phyloP scores from a whole-genome alignment of 2,329 filamentous ascomycete species.

The Microsporum ferrugineum region DNA sequence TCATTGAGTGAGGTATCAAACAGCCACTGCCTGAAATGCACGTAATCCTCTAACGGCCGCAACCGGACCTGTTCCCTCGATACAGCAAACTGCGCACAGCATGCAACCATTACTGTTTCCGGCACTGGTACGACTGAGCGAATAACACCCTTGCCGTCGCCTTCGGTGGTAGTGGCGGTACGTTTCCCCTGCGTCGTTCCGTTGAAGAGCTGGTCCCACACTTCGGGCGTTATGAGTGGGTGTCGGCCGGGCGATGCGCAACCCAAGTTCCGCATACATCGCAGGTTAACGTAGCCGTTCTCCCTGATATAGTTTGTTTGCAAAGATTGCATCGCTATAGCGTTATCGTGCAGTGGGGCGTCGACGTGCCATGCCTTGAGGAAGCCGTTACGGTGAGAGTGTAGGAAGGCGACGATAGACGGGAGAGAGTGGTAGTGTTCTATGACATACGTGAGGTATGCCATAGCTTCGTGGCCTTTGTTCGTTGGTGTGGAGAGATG shows the following conservation, averaged over 20 bases:
- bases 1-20: slow-evolving; percentile 42
- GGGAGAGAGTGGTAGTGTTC: slow-evolving; percentile 40
- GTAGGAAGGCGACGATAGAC: slow-evolving; percentile 38
- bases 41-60: slow-evolving; percentile 39
- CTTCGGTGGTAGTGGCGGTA: neutral
- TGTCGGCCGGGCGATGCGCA: slow-evolving; percentile 27
- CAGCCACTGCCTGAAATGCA: slow-evolving; percentile 45
- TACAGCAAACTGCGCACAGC: slow-evolving; percentile 52
- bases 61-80: slow-evolving; percentile 40
- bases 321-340: slow-evolving; percentile 37
- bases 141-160: slow-evolving; percentile 6
- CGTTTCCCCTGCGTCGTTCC: slow-evolving; percentile 19
- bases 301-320: slow-evolving; percentile 36
- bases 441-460: slow-evolving; percentile 43
- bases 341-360: slow-evolving; percentile 38
- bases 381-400: slow-evolving; percentile 24
- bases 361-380: slow-evolving; percentile 43
- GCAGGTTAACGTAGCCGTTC: slow-evolving; percentile 44
- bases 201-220: slow-evolving; percentile 22
- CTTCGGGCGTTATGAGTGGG: slow-evolving; percentile 18
- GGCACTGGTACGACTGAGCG: neutral
- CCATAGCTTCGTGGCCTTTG: slow-evolving; percentile 45
- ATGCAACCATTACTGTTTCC: slow-evolving; percentile 35
- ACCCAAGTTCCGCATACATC: slow-evolving; percentile 44
- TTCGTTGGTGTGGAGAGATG: slow-evolving; percentile 24